Conservation (phyloP, 306 rosid species). For the Quercus ilex region DNA sequence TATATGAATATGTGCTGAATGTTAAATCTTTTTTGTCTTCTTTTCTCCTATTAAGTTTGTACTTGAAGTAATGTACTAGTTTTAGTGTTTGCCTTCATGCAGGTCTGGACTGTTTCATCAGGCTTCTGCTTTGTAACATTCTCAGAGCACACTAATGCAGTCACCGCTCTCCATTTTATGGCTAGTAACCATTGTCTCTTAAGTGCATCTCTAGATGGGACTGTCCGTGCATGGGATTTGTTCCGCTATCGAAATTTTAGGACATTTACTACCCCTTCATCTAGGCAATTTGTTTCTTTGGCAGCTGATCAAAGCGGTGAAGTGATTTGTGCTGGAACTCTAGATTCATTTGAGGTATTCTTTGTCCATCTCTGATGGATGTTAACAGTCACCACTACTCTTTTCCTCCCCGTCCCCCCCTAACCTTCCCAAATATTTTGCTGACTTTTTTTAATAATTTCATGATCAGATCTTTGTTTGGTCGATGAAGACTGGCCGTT, state of each 20-base stretch:
- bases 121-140: slow-evolving; percentile 91
- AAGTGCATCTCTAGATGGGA: slow-evolving; percentile 96
- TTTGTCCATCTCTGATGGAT: slow-evolving; percentile 13
- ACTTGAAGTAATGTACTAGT: background rate
- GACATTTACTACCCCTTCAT: slow-evolving; percentile 69
- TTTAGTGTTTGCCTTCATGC: slow-evolving; percentile 31
- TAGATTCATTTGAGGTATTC: slow-evolving; percentile 87
- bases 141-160: slow-evolving; percentile 82
- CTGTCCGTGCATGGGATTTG: slow-evolving; percentile 96
- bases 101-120: slow-evolving; percentile 89
- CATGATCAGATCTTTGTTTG: slow-evolving; percentile 76
- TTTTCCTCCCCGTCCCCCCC: background rate
- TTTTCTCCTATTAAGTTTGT: background rate
- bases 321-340: slow-evolving; percentile 93
- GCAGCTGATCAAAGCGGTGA: slow-evolving; percentile 95
- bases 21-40: background rate
- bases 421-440: background rate
- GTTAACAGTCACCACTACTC: background rate
- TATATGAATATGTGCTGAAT: background rate
- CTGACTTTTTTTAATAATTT: slow-evolving; percentile 7
- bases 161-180: slow-evolving; percentile 89
- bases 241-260: slow-evolving; percentile 80
- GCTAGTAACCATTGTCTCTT: slow-evolving; percentile 68
- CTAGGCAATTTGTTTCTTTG: slow-evolving; percentile 86
- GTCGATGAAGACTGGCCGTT: slow-evolving; percentile 86